These are phyloP conservation scores for Sporothrix globosa DNA, from an alignment of 2,329 filamentous ascomycete species.

Conservation along the genomic window DNA sequence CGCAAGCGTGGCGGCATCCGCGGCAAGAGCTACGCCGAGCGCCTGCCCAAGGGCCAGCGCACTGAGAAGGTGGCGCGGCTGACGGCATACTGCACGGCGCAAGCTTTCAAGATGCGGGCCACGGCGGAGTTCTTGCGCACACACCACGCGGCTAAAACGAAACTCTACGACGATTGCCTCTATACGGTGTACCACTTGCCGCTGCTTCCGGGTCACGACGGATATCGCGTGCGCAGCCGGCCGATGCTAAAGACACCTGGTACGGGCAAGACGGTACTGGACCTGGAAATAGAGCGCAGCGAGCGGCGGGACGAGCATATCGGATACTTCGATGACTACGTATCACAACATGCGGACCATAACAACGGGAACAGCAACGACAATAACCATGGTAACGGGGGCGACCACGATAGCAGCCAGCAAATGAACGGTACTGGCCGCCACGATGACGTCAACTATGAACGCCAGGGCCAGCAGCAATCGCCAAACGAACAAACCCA, in stretches of 20 bases:
- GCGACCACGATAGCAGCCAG: not conserved
- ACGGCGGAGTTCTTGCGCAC: constrained; percentile 88
- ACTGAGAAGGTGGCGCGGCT: constrained; percentile 86
- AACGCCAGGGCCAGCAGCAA: not conserved
- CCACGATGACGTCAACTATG: not conserved
- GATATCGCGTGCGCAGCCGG: constrained; percentile 85
- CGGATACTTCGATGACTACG: constrained; percentile 78
- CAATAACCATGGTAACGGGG: not conserved
- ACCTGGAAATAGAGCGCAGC: constrained; percentile 94
- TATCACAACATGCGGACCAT: constrained; percentile 42
- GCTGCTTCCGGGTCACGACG: constrained; percentile 79
- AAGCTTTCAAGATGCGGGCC: constrained; percentile 85
- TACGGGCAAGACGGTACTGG: constrained; percentile 82
- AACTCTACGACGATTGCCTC: constrained; percentile 95
- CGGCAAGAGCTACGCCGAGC: constrained; percentile 91
- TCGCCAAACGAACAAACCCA: not conserved
- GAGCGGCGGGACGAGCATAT: constrained; percentile 88
- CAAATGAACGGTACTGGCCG: constrained; percentile 8
- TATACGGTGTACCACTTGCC: constrained; percentile 95
- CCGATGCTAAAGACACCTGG: constrained; percentile 91
- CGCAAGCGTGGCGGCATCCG: constrained; percentile 63
- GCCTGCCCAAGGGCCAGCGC: constrained; percentile 83
- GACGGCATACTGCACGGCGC: constrained; percentile 94
- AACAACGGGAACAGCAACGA: constrained; percentile 35
- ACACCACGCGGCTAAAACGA: constrained; percentile 87